These are phyloP conservation scores for Ambrosiella cleistominuta DNA, from an alignment of 2,329 filamentous ascomycete species.

Conservation along the genomic window DNA sequence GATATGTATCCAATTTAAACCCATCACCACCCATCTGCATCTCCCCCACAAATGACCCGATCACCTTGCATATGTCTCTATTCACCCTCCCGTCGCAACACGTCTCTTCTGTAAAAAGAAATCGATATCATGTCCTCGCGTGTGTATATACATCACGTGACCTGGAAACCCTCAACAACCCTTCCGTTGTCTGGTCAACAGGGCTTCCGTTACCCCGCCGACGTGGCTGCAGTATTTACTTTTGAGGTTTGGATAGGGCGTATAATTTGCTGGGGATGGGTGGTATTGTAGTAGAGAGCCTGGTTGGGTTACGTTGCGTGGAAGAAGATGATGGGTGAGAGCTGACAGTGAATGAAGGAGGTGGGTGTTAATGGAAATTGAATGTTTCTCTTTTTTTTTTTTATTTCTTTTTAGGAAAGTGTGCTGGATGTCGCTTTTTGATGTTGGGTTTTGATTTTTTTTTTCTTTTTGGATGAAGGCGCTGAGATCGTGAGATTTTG, in stretches of 20 bases:
- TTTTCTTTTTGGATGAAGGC: background rate
- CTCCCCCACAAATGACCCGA: no score
- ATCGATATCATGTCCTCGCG: background rate
- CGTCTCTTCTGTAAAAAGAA: no score
- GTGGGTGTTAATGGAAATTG: background rate
- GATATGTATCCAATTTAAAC: no score
- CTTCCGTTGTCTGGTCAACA: constrained; percentile 6
- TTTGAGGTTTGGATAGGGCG: background rate
- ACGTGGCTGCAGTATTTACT: background rate
- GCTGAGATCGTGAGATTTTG: no score
- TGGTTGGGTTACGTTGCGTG: background rate
- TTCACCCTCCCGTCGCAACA: no score
- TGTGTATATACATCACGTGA: background rate
- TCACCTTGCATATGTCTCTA: no score
- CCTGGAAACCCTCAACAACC: background rate
- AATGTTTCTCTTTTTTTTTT: constrained; percentile 5
- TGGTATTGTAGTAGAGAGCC: background rate
- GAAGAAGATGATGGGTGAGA: background rate
- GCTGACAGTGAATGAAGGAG: background rate
- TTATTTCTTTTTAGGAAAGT: background rate
- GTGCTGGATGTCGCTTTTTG: background rate
- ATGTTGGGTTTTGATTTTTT: background rate
- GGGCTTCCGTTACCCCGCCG: constrained; percentile 8
- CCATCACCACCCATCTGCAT: no score
- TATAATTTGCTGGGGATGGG: background rate